Evolutionary conservation across 805 yeast species (phyloP).

Genomic region (Teunomyces kruisii): DNA sequence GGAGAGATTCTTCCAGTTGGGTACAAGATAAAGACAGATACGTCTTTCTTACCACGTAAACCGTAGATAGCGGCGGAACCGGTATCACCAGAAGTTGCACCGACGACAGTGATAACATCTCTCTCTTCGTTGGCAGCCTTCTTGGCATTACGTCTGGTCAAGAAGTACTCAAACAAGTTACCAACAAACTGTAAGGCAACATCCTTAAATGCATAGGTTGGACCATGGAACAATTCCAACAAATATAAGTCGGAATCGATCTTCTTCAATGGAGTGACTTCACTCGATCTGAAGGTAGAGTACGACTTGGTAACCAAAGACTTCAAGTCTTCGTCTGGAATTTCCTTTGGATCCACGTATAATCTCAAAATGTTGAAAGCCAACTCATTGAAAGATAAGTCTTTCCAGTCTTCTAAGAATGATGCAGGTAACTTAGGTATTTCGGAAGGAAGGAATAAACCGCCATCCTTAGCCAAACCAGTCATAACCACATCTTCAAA

Average conservation of each 20-base stretch:
- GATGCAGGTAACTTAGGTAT: constrained; percentile 68
- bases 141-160: constrained; percentile 66
- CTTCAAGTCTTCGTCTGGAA: constrained; percentile 66
- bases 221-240: constrained; percentile 96
- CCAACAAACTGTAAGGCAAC: constrained; percentile 98
- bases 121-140: constrained; percentile 53
- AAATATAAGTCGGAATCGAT: constrained; percentile 65
- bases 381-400: constrained; percentile 76
- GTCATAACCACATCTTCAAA: constrained; percentile 83
- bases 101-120: constrained; percentile 90
- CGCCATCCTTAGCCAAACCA: constrained; percentile 97
- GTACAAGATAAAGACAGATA: constrained; percentile 92
- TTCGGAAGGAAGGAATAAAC: constrained; percentile 82
- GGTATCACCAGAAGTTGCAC: constrained; percentile 99
- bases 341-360: constrained; percentile 72
- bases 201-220: constrained; percentile 98
- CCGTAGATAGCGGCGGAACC: constrained; percentile 99
- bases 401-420: constrained; percentile 65
- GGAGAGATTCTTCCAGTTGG: constrained; percentile 98
- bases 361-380: constrained; percentile 84
- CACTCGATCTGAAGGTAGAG: constrained; percentile 82
- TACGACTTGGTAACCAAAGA: constrained; percentile 69
- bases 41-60: constrained; percentile 93
- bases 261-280: constrained; percentile 83
- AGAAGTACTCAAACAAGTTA: constrained; percentile 89